Conservation (phyloP, 495 filamentous ascomycete genomes). For the Neurospora sp. region DNA sequence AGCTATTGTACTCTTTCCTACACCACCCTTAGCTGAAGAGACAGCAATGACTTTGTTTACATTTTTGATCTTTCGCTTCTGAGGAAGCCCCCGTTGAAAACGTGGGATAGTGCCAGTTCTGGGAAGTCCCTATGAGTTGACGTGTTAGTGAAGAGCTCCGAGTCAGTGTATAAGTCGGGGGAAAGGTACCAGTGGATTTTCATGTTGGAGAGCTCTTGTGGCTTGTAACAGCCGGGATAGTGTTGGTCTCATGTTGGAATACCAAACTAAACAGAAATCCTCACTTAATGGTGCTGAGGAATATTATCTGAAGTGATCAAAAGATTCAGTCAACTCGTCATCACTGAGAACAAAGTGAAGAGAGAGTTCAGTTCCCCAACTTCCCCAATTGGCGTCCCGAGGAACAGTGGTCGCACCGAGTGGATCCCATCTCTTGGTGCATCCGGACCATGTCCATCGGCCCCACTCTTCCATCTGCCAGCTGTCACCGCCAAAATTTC, state of each 20-base stretch:
- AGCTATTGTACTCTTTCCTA: constrained; percentile 91
- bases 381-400: background rate
- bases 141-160: constrained; percentile 4
- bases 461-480: constrained; percentile 27
- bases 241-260: background rate
- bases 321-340: too few species aligned
- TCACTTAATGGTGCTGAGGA: too few species aligned
- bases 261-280: too few species aligned
- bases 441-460: background rate
- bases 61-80: constrained; percentile 65
- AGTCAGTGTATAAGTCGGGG: background rate
- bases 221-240: constrained; percentile 53
- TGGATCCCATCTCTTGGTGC: background rate
- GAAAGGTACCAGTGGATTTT: constrained; percentile 70
- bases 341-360: background rate
- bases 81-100: constrained; percentile 75
- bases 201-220: constrained; percentile 58
- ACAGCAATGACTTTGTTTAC: constrained; percentile 85
- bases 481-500: constrained; percentile 39
- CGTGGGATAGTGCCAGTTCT: constrained; percentile 67
- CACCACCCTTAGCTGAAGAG: constrained; percentile 91
- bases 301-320: too few species aligned
- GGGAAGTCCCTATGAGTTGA: constrained; percentile 59
- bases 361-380: background rate
- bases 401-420: background rate